Evolutionary conservation across 768 basidiomycete species (phyloP).

Genomic region (Symmetrospora coprosmae): DNA sequence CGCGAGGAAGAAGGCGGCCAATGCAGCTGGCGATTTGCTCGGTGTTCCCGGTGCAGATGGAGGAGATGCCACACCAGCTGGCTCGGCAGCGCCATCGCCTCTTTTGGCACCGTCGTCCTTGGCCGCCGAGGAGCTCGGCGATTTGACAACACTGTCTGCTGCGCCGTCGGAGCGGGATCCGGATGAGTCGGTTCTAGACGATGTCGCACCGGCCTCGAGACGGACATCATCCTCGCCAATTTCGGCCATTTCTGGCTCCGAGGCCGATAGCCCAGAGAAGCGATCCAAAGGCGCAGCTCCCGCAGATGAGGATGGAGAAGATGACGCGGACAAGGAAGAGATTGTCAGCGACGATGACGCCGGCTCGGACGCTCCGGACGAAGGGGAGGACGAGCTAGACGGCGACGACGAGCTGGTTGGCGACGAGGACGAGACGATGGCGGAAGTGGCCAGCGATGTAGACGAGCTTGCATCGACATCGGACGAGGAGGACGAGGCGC

Average conservation of each 20-base stretch:
- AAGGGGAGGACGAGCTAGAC: background rate
- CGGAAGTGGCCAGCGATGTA: background rate
- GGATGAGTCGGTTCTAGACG: conserved; percentile 3
- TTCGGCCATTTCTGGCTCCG: background rate
- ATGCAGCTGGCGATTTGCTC: background rate
- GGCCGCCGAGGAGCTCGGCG: background rate
- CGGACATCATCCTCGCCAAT: conserved; percentile 8
- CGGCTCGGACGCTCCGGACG: background rate
- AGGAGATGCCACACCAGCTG: background rate
- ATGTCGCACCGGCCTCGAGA: conserved; percentile 1
- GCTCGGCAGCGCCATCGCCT: background rate
- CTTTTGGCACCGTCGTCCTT: background rate
- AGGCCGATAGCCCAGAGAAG: too few species aligned
- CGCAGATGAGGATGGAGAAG: background rate
- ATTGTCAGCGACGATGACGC: background rate
- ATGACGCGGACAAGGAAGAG: background rate
- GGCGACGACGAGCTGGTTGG: background rate
- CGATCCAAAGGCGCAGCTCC: background rate
- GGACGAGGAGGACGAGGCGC: background rate
- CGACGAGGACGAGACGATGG: background rate
- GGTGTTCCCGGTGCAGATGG: background rate
- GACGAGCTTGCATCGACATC: conserved; percentile 6
- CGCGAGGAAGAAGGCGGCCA: background rate
- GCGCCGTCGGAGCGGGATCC: conserved; percentile 4
- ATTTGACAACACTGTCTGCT: background rate